These are phyloP conservation scores for Beauveria rudraprayagi DNA, from an alignment of 2,329 filamentous ascomycete genomes.

Conservation along the genomic window DNA sequence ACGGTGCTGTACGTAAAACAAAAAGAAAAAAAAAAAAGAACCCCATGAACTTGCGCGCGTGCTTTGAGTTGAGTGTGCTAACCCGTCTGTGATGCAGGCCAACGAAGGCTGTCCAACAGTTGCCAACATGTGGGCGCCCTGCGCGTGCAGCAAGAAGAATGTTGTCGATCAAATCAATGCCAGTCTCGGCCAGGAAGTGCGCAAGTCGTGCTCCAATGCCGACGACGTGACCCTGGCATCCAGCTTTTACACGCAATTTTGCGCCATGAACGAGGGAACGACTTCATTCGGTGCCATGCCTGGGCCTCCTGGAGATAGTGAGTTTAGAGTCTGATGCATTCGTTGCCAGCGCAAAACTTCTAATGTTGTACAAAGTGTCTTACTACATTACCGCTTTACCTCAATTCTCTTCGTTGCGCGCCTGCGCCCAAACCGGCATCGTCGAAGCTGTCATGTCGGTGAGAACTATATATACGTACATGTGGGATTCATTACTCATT, in stretches of 20 bases:
- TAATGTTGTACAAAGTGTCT: constrained; percentile 24
- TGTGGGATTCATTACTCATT: not conserved
- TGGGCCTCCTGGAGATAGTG: constrained; percentile 38
- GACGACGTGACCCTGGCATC: constrained; percentile 35
- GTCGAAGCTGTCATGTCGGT: constrained; percentile 9
- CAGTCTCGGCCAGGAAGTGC: constrained; percentile 30
- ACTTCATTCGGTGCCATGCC: constrained; percentile 34
- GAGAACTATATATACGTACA: not conserved
- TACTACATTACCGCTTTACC: constrained; percentile 41
- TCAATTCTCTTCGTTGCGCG: constrained; percentile 29
- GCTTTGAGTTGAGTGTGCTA: not conserved
- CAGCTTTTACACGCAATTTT: constrained; percentile 39
- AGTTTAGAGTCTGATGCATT: constrained; percentile 14
- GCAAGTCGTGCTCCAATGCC: constrained; percentile 32
- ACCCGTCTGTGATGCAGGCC: constrained; percentile 15
- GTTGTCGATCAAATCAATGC: constrained; percentile 29
- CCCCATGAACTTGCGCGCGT: not conserved
- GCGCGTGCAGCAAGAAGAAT: constrained; percentile 36
- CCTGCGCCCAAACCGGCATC: constrained; percentile 32
- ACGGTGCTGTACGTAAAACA: not conserved
- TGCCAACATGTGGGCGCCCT: constrained; percentile 33
- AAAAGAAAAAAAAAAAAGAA: not conserved
- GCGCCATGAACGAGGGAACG: constrained; percentile 34
- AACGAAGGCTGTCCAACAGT: constrained; percentile 25
- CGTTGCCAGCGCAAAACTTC: not conserved